These are phyloP conservation scores for Gloeopeniophorella convolvens DNA, from an alignment of 768 basidiomycete genomes.

Conservation along the genomic window DNA sequence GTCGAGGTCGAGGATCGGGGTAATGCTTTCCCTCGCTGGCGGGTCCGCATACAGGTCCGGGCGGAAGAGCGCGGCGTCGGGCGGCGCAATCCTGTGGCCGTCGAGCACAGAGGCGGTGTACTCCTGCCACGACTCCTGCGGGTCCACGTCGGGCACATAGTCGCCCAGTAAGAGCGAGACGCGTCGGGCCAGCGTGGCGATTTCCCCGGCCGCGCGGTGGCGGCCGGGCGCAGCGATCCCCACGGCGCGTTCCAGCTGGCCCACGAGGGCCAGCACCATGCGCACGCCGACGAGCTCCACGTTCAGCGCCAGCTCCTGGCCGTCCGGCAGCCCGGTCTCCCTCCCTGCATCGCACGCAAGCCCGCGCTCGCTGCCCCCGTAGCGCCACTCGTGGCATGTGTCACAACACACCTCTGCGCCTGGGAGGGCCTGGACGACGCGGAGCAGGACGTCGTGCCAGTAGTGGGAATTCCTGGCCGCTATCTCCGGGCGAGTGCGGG, in stretches of 20 bases:
- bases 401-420: slow-evolving; percentile 9
- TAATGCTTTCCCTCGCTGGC: slow-evolving; percentile 10
- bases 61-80: slow-evolving; percentile 11
- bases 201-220: not conserved
- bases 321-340: slow-evolving; percentile 2
- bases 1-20: slow-evolving; percentile 23
- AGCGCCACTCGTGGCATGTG: slow-evolving; percentile 15
- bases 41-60: slow-evolving; percentile 7
- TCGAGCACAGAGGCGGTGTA: slow-evolving; percentile 8
- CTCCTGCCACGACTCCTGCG: slow-evolving; percentile 5
- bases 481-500: slow-evolving; percentile 2
- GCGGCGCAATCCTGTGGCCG: slow-evolving; percentile 13
- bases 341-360: slow-evolving; percentile 3
- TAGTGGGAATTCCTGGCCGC: slow-evolving; percentile 9
- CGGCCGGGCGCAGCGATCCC: slow-evolving; percentile 6
- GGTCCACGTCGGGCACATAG: not conserved
- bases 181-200: slow-evolving; percentile 17
- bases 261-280: slow-evolving; percentile 13
- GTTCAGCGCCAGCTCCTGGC: slow-evolving; percentile 9
- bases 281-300: slow-evolving; percentile 7
- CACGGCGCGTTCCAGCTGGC: slow-evolving; percentile 13
- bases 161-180: slow-evolving; percentile 15
- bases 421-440: not conserved
- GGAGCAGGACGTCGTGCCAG: slow-evolving; percentile 12
- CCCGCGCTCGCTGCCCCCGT: slow-evolving; percentile 1